Base-by-base conservation (phyloP, 2,329 filamentous ascomycete genomes). In the Exophiala calicioides region DNA sequence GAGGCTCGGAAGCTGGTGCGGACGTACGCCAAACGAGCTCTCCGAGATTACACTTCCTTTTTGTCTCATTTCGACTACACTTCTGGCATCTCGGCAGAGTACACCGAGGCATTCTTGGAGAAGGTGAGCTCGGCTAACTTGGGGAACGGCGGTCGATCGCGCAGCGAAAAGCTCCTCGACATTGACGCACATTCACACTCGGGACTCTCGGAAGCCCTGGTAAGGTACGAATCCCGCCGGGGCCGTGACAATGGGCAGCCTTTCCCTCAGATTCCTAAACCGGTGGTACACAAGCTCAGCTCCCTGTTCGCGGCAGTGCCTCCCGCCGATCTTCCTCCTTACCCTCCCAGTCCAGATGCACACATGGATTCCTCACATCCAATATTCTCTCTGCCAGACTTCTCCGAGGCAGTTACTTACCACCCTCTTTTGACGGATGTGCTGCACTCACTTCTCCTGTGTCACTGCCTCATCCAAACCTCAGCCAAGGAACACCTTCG, bases 371-470 rank as follows among this genome's bases (percentile, higher is more conserved):
- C 26, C 8, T 31, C 44, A 15, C 35, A 46, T 42, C 51, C 64
- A 3, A 55, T 68, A 24, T 64, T 71, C 47, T 68, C 66, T 19
- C 63, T 70, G 6, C 47, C 56, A 8, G 71, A 75, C 45, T 73
- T 69, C 41, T 74, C 79, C 32, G 86, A 89, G 68, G 77, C 78
- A 30, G 76, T 88, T 20, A 93, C 87, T 1, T 93, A 88, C 63
- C 88, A 94, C 60, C 89, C 88, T 0, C 76, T 93, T 6, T 74
- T 94, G 8, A 82, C 82, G 5, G 88, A 94, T 23, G 85, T 85
- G 1, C 76, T 94, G 0, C 88, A 94, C 65, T 84, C 82, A 3
- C 68, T 93, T 1, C 79, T 94, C 6, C 78, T 94, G 30, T 86
- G 84, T 56, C 88, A 94, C 65, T 79, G 80, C n/a, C 79, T 94